phyloP scores from a whole-genome alignment of 257 asterid species.

The Mentha longifolia region DNA sequence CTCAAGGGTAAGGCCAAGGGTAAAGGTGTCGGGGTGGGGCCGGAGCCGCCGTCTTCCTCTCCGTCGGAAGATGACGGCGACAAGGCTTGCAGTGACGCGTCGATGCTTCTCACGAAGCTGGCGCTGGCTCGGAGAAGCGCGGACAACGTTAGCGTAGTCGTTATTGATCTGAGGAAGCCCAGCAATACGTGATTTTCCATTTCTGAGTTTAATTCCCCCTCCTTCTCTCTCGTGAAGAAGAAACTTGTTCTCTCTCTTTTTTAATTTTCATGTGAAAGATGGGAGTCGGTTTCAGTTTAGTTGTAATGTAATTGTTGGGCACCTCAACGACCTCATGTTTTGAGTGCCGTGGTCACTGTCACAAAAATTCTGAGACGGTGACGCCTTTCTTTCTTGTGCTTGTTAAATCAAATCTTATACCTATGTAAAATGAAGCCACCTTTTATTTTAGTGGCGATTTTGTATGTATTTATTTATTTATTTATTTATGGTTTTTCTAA shows the following conservation, averaged over 20 bases:
- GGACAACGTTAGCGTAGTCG: slow-evolving; percentile 88
- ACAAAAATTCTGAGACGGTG: neutral
- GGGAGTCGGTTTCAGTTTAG: neutral
- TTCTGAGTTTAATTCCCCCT: too few species aligned
- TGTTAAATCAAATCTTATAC: too few species aligned
- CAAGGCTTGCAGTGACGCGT: slow-evolving; percentile 84
- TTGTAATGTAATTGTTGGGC: neutral
- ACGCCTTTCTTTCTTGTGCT: neutral
- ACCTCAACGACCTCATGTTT: neutral
- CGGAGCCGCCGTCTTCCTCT: slow-evolving; percentile 54
- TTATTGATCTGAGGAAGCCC: slow-evolving; percentile 67
- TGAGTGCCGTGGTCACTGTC: neutral
- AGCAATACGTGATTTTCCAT: neutral
- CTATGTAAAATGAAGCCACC: neutral
- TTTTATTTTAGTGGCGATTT: neutral
- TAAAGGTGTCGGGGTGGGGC: slow-evolving; percentile 40
- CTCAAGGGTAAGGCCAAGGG: slow-evolving; percentile 42
- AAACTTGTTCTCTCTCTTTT: too few species aligned
- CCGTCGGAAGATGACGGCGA: slow-evolving; percentile 66
- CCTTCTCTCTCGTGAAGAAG: too few species aligned
- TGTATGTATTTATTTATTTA: neutral
- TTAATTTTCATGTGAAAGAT: neutral
- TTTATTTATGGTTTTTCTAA: too few species aligned
- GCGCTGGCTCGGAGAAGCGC: slow-evolving; percentile 86
- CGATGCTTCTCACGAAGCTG: slow-evolving; percentile 82